These are phyloP conservation scores for Alternaria ventricosa DNA, from an alignment of 2,329 filamentous ascomycete genomes.

Conservation along the genomic window DNA sequence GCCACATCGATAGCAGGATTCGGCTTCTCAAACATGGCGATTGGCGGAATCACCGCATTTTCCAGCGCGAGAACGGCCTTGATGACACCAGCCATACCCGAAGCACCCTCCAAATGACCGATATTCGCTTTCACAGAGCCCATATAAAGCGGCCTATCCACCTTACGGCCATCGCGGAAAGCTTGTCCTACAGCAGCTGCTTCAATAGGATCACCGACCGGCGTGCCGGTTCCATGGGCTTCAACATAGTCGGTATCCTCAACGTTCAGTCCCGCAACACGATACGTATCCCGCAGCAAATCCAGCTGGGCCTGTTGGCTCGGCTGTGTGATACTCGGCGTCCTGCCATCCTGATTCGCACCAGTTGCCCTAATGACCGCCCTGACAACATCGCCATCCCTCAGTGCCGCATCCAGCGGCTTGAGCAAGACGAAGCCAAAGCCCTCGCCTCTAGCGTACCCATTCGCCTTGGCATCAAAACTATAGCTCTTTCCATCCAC, in stretches of 20 bases:
- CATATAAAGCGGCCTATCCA: conserved; percentile 1
- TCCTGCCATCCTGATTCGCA: conserved; percentile 15
- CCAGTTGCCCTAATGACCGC: conserved; percentile 30
- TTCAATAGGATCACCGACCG: conserved; percentile 14
- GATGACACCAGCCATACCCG: conserved; percentile 24
- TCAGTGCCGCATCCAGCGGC: not conserved
- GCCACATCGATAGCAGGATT: conserved; percentile 23
- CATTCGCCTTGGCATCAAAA: conserved; percentile 54
- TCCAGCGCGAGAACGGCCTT: conserved; percentile 38
- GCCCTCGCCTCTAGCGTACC: conserved; percentile 69
- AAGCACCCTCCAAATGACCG: conserved; percentile 28
- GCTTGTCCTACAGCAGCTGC: conserved; percentile 6
- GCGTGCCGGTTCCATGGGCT: conserved; percentile 14
- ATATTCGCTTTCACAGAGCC: conserved; percentile 31
- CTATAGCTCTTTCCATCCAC: not conserved
- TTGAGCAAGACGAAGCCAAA: conserved; percentile 62
- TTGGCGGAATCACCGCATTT: conserved; percentile 41
- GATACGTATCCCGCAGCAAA: conserved; percentile 9
- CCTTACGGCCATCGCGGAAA: not conserved
- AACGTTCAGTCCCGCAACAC: not conserved
- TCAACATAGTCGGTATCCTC: conserved; percentile 18
- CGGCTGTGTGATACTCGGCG: conserved; percentile 20
- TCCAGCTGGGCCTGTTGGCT: conserved; percentile 54
- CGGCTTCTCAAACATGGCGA: conserved; percentile 22
- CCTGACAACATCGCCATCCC: conserved; percentile 27